phyloP scores from a whole-genome alignment of 2,329 filamentous ascomycete genomes.

The Ciborinia camelliae region DNA sequence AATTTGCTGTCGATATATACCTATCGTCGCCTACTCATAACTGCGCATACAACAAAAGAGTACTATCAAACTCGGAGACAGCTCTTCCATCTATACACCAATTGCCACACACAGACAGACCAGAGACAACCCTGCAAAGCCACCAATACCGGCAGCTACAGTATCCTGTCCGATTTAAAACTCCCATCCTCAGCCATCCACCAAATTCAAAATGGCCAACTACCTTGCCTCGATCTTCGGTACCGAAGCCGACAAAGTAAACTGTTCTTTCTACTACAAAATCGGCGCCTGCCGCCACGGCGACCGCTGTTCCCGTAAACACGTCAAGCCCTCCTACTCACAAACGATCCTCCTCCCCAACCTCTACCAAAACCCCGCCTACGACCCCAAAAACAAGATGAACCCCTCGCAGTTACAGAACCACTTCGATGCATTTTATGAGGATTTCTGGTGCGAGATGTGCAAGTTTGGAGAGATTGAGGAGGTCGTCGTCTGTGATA shows the following conservation, averaged over 20 bases:
- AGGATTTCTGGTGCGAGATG: constrained; percentile 99
- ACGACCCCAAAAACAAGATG: constrained; percentile 96
- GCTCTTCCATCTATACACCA: neutral
- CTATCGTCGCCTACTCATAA: neutral
- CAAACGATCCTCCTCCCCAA: constrained; percentile 98
- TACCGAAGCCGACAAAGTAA: constrained; percentile 99
- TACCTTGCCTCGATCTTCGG: constrained; percentile 99
- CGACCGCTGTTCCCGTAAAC: constrained; percentile 95
- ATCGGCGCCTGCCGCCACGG: constrained; percentile 98
- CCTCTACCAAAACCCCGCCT: constrained; percentile 97
- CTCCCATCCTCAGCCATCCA: neutral
- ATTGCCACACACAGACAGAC: neutral
- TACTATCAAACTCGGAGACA: neutral
- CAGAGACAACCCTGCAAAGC: neutral
- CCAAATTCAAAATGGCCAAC: constrained; percentile 71
- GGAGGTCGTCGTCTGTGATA: constrained; percentile 97
- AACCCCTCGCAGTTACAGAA: constrained; percentile 94
- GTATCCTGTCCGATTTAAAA: neutral
- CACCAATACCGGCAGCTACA: neutral
- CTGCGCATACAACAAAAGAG: neutral
- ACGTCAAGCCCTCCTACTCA: constrained; percentile 97
- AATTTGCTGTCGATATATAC: constrained; percentile 1
- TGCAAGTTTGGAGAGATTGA: constrained; percentile 98
- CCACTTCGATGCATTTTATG: constrained; percentile 99
- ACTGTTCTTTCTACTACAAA: constrained; percentile 99